phyloP scores from a whole-genome alignment of 176 grass and related monocot species.

The Microstegium vimineum region DNA sequence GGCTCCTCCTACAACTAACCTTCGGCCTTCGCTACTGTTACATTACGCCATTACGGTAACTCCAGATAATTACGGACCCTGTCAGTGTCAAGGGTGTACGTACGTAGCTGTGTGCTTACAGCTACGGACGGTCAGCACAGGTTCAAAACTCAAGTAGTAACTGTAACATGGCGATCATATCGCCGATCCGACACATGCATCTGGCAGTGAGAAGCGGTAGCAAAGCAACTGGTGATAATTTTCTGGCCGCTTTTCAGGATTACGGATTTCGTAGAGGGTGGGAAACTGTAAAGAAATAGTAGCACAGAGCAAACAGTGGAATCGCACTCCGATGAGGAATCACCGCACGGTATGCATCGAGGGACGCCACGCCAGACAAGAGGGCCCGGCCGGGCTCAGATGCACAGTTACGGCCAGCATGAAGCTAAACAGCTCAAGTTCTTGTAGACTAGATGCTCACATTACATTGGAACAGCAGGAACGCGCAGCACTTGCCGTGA shows the following conservation, averaged over 20 bases:
- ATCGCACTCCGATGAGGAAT: constrained; percentile 30
- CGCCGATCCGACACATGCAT: background rate
- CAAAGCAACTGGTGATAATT: background rate
- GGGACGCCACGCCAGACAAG: background rate
- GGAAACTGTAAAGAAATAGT: background rate
- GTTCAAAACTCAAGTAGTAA: background rate
- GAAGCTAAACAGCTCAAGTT: background rate
- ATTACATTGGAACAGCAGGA: background rate
- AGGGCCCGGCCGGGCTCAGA: too few species aligned
- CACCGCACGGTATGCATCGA: background rate
- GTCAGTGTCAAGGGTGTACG: background rate
- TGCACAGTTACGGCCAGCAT: background rate
- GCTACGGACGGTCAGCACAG: too few species aligned
- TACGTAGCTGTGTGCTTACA: background rate
- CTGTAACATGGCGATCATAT: background rate
- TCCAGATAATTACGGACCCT: background rate
- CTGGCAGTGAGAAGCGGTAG: background rate
- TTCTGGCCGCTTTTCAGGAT: background rate
- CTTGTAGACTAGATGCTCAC: background rate
- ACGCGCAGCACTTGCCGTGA: background rate
- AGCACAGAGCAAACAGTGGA: constrained; percentile 11
- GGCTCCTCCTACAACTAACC: background rate
- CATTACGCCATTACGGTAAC: background rate
- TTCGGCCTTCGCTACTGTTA: background rate
- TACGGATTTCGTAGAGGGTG: background rate